phyloP scores from a whole-genome alignment of 768 basidiomycete species.

The Antrodiella citrinella region DNA sequence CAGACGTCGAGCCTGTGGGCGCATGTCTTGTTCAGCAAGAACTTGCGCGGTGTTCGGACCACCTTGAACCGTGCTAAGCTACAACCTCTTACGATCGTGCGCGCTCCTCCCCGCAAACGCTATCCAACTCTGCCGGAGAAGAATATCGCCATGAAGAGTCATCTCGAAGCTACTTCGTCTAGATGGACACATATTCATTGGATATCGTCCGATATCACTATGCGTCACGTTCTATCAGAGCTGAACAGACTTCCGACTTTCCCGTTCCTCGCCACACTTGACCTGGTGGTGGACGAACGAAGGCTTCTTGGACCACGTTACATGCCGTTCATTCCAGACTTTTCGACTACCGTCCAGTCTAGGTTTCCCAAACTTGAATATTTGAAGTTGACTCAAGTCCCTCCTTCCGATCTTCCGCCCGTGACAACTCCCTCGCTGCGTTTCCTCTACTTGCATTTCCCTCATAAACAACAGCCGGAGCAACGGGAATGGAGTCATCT shows the following conservation, averaged over 20 bases:
- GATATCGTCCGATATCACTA: constrained; percentile 5
- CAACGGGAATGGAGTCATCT: neutral
- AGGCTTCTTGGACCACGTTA: neutral
- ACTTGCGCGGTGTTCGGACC: constrained; percentile 2
- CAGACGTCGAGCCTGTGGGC: constrained; percentile 39
- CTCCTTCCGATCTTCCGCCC: constrained; percentile 2
- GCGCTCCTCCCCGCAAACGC: neutral
- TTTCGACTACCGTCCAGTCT: neutral
- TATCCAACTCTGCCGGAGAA: neutral
- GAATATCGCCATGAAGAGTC: neutral
- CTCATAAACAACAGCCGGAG: neutral
- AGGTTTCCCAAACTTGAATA: constrained; percentile 5
- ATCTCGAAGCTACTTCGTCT: neutral
- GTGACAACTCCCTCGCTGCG: neutral
- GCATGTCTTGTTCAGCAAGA: constrained; percentile 21
- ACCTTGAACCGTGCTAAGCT: neutral
- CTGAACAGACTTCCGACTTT: constrained; percentile 4
- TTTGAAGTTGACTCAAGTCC: constrained; percentile 4
- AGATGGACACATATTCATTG: constrained; percentile 7
- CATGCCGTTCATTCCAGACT: neutral
- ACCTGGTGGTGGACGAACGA: constrained; percentile 5
- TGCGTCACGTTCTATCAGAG: constrained; percentile 5
- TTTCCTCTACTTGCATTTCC: constrained; percentile 3
- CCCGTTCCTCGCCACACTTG: constrained; percentile 4
- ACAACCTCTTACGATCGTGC: constrained; percentile 3